Conservation (phyloP, 1,284 basidiomycete genomes). For the Lignosus rhinocerotis region DNA sequence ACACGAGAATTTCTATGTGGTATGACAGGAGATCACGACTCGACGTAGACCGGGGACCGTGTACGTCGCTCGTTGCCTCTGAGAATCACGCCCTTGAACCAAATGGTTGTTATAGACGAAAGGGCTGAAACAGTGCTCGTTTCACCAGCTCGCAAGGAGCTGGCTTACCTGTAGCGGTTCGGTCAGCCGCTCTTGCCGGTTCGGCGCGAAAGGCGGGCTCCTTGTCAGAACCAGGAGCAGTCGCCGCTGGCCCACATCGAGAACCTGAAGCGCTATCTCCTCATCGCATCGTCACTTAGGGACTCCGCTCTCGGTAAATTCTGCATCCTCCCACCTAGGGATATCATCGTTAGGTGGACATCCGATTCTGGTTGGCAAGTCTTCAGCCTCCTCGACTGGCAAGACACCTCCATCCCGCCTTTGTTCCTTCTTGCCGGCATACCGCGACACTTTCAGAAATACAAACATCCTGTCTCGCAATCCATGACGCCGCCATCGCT, state of each 20-base stretch:
- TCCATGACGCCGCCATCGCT: slow-evolving; percentile 38
- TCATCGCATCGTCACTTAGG: slow-evolving; percentile 39
- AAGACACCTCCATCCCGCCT: slow-evolving; percentile 48
- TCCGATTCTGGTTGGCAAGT: slow-evolving; percentile 32
- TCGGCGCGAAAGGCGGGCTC: slow-evolving; percentile 43
- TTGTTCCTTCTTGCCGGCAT: slow-evolving; percentile 46
- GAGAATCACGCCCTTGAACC: slow-evolving; percentile 31
- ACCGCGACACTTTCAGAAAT: slow-evolving; percentile 45
- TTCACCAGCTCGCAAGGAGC: slow-evolving; percentile 48
- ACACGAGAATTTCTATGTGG: slow-evolving; percentile 45
- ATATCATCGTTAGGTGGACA: slow-evolving; percentile 38
- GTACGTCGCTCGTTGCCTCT: slow-evolving; percentile 42
- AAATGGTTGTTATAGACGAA: slow-evolving; percentile 38
- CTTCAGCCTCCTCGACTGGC: slow-evolving; percentile 45
- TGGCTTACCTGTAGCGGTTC: slow-evolving; percentile 49
- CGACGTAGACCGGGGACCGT: slow-evolving; percentile 49
- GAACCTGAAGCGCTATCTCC: slow-evolving; percentile 38
- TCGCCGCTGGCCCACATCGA: slow-evolving; percentile 43
- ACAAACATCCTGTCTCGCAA: slow-evolving; percentile 42
- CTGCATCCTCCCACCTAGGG: slow-evolving; percentile 38
- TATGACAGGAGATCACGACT: slow-evolving; percentile 49
- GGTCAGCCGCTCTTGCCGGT: slow-evolving; percentile 51
- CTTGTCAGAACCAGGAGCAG: slow-evolving; percentile 52
- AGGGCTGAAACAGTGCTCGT: slow-evolving; percentile 46
- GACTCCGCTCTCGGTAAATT: slow-evolving; percentile 33